A percentile compares a stretch with the other conserved stretches of the same genome.
These are phyloP conservation scores for Thermochaetoides thermophila DNA, from an alignment of 495 filamentous ascomycete species.

Conservation along the genomic window DNA sequence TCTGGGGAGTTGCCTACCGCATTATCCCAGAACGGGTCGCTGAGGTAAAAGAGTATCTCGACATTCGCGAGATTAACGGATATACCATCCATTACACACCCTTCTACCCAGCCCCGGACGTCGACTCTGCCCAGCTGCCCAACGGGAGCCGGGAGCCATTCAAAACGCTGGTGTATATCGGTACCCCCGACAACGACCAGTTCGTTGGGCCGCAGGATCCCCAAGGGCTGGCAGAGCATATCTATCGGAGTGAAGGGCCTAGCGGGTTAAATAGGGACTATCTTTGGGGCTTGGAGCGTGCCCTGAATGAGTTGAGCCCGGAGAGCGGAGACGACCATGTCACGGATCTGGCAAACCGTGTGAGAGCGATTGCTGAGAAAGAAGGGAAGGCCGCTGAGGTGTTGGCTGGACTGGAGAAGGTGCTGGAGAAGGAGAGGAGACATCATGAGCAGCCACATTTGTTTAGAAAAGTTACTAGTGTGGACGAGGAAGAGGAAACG, in stretches of 20 bases:
- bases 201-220: constrained; percentile 76
- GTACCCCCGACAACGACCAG: constrained; percentile 83
- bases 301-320: constrained; percentile 55
- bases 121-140: constrained; percentile 5
- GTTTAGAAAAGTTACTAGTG: constrained; percentile 34
- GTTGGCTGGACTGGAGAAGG: constrained; percentile 2
- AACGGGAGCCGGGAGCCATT: constrained; percentile 13
- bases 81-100: constrained; percentile 82
- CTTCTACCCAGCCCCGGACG: constrained; percentile 47
- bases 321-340: constrained; percentile 82
- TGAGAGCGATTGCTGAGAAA: constrained; percentile 30
- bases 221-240: constrained; percentile 69
- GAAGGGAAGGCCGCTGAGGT: constrained; percentile 10
- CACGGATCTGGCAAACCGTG: constrained; percentile 40
- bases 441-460: constrained; percentile 18
- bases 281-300: constrained; percentile 64
- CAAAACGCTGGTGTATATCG: constrained; percentile 74
- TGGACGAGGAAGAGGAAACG: constrained; percentile 45
- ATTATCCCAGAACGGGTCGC: constrained; percentile 57
- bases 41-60: constrained; percentile 75
- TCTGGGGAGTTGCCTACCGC: constrained; percentile 91
- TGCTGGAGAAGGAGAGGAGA: constrained; percentile 4
- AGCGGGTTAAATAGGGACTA: constrained; percentile 91
- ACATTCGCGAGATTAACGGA: constrained; percentile 93
- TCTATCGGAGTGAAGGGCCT: constrained; percentile 58